Evolutionary conservation across 306 rosid species (phyloP), one percentile per base, ranked within the genome.

Genomic region (Vicia faba): DNA sequence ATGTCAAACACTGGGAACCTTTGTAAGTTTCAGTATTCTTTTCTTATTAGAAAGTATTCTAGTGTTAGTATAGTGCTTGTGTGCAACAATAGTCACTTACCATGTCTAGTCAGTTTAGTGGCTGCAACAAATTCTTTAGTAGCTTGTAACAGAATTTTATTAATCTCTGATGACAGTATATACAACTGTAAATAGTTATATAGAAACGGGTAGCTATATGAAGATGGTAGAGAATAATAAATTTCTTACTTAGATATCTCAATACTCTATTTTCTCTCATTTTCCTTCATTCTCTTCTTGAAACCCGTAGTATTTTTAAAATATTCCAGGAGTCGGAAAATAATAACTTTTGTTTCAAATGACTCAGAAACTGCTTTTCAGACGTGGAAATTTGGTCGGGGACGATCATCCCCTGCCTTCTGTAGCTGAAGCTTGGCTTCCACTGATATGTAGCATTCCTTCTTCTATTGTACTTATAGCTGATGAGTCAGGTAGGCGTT

Each of bases 361-460:
- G 89, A 72, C 66, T 61, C 89, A 91, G 97, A 83, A 73, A 83
- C 79, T 92, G 76, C 53, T 18, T 70, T 92, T 92, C 69, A 77
- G 69, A 73, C 96, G 87, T 38, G 98, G 98, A 64, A 92, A 92
- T 85, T 81, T 83, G 87, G 88, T 81, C 62, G 96, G 91, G 73
- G 93, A 87, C 77, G 96, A 81, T 74, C 96, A 92, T 83, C 91
- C 93, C 76, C 72, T 78, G 78, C 96, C 96, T 64, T 76, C 84
- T 36, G 76, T 92, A 36, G 89, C 82, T 46, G 83, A 79, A 61
- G 84, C 79, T 80, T 68, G 71, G 58, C 36, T 83, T 59, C 82
- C 85, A 69, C 79, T 87, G 80, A 41, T 8, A 2, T 86, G 98
- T 75, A 71, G 80, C 83, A 28, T 86, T 77, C 98, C 98, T 66